phyloP scores from a whole-genome alignment of 192 early-diverging fungal genomes.

The Entomortierella beljakovae region DNA sequence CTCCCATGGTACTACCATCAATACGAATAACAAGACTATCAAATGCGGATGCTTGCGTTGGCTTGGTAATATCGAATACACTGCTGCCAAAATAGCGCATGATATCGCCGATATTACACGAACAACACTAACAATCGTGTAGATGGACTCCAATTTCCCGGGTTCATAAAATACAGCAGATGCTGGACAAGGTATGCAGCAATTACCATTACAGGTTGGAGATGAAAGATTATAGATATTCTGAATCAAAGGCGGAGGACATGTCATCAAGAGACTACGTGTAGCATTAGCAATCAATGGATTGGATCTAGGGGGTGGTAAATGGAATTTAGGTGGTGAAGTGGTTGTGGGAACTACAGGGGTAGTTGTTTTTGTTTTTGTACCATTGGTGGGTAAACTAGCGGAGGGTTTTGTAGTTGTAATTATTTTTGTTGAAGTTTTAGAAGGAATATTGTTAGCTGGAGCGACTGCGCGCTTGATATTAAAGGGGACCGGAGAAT shows the following conservation, averaged over 20 bases:
- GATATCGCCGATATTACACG: conserved; percentile 16
- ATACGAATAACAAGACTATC: conserved; percentile 19
- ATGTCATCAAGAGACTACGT: not conserved
- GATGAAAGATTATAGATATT: conserved; percentile 13
- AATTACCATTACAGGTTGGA: conserved; percentile 9
- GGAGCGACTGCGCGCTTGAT: no score
- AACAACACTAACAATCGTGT: conserved; percentile 23
- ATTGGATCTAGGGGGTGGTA: not conserved
- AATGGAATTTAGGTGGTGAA: not conserved
- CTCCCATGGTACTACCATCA: conserved; percentile 17
- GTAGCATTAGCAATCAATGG: not conserved
- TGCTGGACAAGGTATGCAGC: conserved; percentile 43
- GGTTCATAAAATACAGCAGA: conserved; percentile 29
- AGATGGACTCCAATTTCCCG: conserved; percentile 10
- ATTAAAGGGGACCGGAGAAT: no score
- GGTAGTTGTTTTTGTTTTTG: no score
- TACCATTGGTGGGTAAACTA: no score
- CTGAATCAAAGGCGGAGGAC: conserved; percentile 32
- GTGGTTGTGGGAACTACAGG: not conserved
- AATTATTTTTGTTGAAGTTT: no score
- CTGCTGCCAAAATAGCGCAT: conserved; percentile 2
- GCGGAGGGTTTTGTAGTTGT: no score
- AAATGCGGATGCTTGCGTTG: conserved; percentile 31
- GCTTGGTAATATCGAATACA: conserved; percentile 18
- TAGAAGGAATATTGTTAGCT: no score